Evolutionary conservation across 768 basidiomycete genomes (phyloP).

Genomic region (Candolleomyces aberdarensis): DNA sequence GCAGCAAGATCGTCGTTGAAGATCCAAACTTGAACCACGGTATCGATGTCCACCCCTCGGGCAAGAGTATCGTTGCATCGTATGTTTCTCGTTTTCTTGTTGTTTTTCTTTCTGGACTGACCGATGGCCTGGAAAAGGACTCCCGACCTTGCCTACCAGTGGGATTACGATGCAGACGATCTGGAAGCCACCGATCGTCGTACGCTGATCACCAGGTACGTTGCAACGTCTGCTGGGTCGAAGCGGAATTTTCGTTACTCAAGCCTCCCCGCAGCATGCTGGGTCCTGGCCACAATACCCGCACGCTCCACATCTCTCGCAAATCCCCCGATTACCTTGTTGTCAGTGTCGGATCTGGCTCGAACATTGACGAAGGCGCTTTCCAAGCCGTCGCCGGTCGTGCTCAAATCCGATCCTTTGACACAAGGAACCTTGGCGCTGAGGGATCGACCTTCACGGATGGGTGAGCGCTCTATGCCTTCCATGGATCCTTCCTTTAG

Average conservation of each 20-base stretch:
- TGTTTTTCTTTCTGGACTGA: not conserved
- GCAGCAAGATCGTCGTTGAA: conserved; percentile 8
- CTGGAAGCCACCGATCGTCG: not conserved
- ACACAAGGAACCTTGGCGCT: conserved; percentile 5
- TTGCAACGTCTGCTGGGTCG: not conserved
- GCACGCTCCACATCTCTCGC: conserved; percentile 10
- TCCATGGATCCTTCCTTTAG: not conserved
- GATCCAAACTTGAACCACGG: conserved; percentile 10
- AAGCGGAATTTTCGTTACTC: not conserved
- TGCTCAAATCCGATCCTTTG: conserved; percentile 13
- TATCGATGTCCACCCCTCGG: conserved; percentile 3
- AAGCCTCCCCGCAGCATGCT: not conserved
- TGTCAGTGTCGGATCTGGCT: conserved; percentile 11
- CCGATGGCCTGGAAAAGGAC: not conserved
- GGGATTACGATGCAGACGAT: not conserved
- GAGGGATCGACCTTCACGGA: conserved; percentile 3
- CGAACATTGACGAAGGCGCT: conserved; percentile 10
- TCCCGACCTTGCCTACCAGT: not conserved
- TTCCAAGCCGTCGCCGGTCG: conserved; percentile 5
- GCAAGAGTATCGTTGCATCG: conserved; percentile 9
- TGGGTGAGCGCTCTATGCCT: not conserved
- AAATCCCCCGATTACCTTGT: conserved; percentile 12
- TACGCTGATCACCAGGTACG: not conserved
- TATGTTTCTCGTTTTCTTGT: not conserved
- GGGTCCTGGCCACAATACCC: conserved; percentile 11